Base-by-base conservation (phyloP, 1,284 basidiomycete genomes). In the Irpex lacteus region DNA sequence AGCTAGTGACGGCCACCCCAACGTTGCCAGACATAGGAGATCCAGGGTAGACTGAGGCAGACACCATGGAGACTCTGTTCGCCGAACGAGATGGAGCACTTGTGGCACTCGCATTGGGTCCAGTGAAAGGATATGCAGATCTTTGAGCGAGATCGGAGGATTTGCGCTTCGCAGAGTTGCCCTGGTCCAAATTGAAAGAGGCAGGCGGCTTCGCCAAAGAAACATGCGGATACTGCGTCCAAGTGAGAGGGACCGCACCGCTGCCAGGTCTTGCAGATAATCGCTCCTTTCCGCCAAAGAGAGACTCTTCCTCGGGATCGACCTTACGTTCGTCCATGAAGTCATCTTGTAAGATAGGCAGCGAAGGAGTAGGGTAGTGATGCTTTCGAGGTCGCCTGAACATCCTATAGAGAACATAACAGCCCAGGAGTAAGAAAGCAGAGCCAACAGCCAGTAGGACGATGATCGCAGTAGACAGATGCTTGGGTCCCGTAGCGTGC, bases 231-330 rank as follows among this genome's bases (percentile, higher is more conserved):
- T 89, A 89, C 67, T 87, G 85, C 2, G 86, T 84, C 88, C 88
- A 91, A 49, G 81, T 78, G 79, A 82, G 85, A 80, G 72, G 2
- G 80, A 78, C 15, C 75, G 77, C 61, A 78, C 54, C 80, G 60
- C 68, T 70, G 11, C 78, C 79, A 65, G 80, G 76, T 32, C 79
- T 75, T 1, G 67, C 72, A 1, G 89, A 90, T 49, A 82, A 76
- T 32, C 84, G 76, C 71, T 91, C 89, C 69, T 87, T 85, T 2
- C 90, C 90, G 15, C 90, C 90, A 70, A 92, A 92, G 49, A 91
- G 76, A 1, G 90, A 91, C 36, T 87, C 87, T 57, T 86, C 82
- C 50, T 81, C 77, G 70, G 63, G 68, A n/a, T 68, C 68, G 0
- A 64, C 11, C 47, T 81, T 78, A 49, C 82, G 77, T 36, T 82